phyloP scores from a whole-genome alignment of 2,329 filamentous ascomycete species.

The Monosporascus sp. region DNA sequence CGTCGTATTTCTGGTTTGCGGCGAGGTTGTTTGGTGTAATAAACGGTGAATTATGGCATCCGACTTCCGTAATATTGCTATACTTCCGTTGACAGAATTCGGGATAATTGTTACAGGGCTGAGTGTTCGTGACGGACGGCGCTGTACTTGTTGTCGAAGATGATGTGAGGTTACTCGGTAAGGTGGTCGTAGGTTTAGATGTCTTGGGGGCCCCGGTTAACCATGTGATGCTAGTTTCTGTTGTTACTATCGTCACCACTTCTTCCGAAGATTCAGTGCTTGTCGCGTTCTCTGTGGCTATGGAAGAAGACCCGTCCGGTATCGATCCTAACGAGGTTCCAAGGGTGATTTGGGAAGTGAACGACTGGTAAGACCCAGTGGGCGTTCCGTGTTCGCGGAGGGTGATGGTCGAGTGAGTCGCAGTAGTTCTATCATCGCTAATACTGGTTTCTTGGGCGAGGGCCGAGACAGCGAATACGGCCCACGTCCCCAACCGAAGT shows the following conservation, averaged over 20 bases:
- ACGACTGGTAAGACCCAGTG: conserved; percentile 40
- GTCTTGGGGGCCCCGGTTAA: conserved; percentile 40
- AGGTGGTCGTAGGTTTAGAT: conserved; percentile 33
- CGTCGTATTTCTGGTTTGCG: conserved; percentile 66
- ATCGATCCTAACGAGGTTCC: conserved; percentile 18
- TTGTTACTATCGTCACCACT: conserved; percentile 16
- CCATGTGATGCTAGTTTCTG: conserved; percentile 30
- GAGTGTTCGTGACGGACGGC: conserved; percentile 58
- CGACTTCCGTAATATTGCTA: conserved; percentile 75
- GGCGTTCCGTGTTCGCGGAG: conserved; percentile 31
- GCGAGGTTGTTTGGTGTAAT: conserved; percentile 63
- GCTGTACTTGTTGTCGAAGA: conserved; percentile 39
- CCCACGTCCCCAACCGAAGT: conserved; percentile 14
- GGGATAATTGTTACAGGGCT: conserved; percentile 72
- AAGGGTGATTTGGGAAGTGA: conserved; percentile 38
- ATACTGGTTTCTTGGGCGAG: conserved; percentile 27
- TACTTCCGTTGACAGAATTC: conserved; percentile 75
- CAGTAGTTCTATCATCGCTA: conserved; percentile 32
- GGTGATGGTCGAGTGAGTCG: conserved; percentile 26
- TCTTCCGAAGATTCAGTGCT: conserved; percentile 21
- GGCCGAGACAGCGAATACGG: conserved; percentile 17
- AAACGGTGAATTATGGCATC: conserved; percentile 79
- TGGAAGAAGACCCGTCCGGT: conserved; percentile 20
- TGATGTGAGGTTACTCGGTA: conserved; percentile 33
- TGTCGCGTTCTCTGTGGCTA: conserved; percentile 27